Base-by-base conservation (phyloP, 345 rosid genomes). In the Brassica rapa region DNA sequence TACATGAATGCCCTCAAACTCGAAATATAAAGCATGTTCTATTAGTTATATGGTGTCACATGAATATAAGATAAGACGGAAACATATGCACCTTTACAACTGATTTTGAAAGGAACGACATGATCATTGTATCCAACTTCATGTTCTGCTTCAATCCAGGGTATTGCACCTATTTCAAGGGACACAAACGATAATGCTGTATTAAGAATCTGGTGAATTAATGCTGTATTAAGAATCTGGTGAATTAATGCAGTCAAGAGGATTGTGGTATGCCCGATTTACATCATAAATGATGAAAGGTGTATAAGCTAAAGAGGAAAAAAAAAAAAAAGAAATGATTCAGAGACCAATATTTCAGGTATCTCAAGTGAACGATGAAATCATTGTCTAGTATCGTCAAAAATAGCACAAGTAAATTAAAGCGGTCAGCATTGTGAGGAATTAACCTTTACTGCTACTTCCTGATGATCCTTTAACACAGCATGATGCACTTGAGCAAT, bases 401-500 rank as follows among this genome's bases (percentile, higher is more conserved):
- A 60, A 27, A 66, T 14, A 71, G 62, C 12, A 77, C 15, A 64
- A 23, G 23, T 7, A 81, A 66, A 55, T 12, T 16, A 14, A 63
- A 73, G 8, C 1, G 29, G n/a, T 72, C 37, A 78, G 43, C 11
- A 0, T 7, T 46, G 21, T n/a, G 8, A 33, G 39, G 43, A 51
- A 66, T 82, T 11, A 74, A 93, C 98, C 98, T 94, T 94, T 30
- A 94, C 72, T 49, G 93, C 98, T 73, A 92, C 97, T 83, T 87
- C 92, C 73, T 85, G 89, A 81, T 71, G 53, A 75, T 90, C 78
- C 78, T 82, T 90, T 75, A 90, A 73, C 32, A 86, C 70, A 1
- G 97, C 98, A 66, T 21, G 94, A 79, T 94, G 98, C 35, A 91
- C 98, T 84, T 94, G 98, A 53, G 96, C 97, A 84, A 94, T 91